These are phyloP conservation scores for Ophioceras dolichostomum DNA, from an alignment of 2,329 filamentous ascomycete species.

Conservation along the genomic window DNA sequence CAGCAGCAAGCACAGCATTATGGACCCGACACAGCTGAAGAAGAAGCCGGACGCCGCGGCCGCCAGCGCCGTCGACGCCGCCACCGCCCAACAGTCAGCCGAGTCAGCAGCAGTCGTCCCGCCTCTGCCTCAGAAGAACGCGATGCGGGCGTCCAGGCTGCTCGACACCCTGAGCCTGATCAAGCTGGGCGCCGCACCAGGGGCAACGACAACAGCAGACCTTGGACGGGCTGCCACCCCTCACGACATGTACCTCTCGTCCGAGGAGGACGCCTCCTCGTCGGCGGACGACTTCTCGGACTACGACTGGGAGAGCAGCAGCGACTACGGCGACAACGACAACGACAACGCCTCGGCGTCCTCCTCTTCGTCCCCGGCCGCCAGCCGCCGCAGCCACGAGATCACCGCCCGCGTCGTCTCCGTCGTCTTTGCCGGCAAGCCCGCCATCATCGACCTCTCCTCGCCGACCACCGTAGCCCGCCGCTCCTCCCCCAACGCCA, in stretches of 20 bases:
- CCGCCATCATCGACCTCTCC: slow-evolving; percentile 39
- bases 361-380: slow-evolving; percentile 6
- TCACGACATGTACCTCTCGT: slow-evolving; percentile 51
- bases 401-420: slow-evolving; percentile 46
- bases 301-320: slow-evolving; percentile 30
- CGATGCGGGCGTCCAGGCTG: slow-evolving; percentile 33
- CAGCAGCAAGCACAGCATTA: not conserved
- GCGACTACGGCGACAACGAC: slow-evolving; percentile 14
- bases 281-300: slow-evolving; percentile 48
- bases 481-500: slow-evolving; percentile 28
- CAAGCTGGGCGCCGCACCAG: slow-evolving; percentile 13
- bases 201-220: slow-evolving; percentile 3
- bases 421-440: slow-evolving; percentile 47
- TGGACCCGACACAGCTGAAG: not conserved
- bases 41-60: slow-evolving; percentile 6
- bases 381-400: slow-evolving; percentile 30
- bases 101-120: too few species aligned
- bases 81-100: slow-evolving; percentile 6
- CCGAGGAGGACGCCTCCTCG: slow-evolving; percentile 53
- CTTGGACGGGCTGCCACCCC: slow-evolving; percentile 17
- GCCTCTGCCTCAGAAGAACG: slow-evolving; percentile 36
- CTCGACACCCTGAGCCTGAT: slow-evolving; percentile 24
- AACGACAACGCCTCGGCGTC: slow-evolving; percentile 7
- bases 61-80: slow-evolving; percentile 8
- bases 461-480: slow-evolving; percentile 13